Base-by-base conservation (phyloP, 1,284 basidiomycete species). In the Taiwanofungus camphoratus region DNA sequence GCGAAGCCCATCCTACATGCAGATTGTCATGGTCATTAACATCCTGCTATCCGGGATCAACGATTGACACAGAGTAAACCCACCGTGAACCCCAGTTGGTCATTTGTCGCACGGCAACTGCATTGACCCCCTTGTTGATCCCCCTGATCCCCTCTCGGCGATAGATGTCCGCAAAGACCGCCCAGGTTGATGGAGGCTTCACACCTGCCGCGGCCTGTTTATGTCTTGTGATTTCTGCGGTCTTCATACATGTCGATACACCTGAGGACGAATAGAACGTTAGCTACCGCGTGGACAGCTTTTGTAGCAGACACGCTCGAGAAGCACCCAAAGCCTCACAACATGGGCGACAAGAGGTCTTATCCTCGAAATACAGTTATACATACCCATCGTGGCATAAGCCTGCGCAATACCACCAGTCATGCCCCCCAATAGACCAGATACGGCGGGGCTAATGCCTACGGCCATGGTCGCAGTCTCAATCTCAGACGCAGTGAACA, bases 81-180 rank as follows among this genome's bases (percentile, higher is more conserved):
- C 52, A 92, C 85, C 94, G 86, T 52, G 92, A 94, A 52, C 96
- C 96, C 96, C 96, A 99, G 73, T 99, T 99, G 39, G 96, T 99
- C 65, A 92, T 94, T 67, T 98, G 95, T 40, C 95, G 83, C 37
- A 98, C 76, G 39, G 94, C 96, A 38, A 99, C 96, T 19, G 96
- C 96, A 59, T 99, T 98, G 49, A 99, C 96, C 68, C 96, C 96
- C 74, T 98, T 99, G 80, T 99, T 99, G 60, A 99, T 94, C 45
- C 96, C 96, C 41, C 81, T 79, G 62, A 99, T 77, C 62, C 96
- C 96, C 59, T 97, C 96, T 42, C 84, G 76, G 42, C 85, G 79
- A 69, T 93, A 97, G 56, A 99, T 99, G 61, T 98, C 93, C 53
- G 74, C 81, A 60, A 99, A 98, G 33, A 98, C 85, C 42, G 85